Base-by-base conservation (phyloP, 345 rosid genomes). In the Clausena lansium region DNA sequence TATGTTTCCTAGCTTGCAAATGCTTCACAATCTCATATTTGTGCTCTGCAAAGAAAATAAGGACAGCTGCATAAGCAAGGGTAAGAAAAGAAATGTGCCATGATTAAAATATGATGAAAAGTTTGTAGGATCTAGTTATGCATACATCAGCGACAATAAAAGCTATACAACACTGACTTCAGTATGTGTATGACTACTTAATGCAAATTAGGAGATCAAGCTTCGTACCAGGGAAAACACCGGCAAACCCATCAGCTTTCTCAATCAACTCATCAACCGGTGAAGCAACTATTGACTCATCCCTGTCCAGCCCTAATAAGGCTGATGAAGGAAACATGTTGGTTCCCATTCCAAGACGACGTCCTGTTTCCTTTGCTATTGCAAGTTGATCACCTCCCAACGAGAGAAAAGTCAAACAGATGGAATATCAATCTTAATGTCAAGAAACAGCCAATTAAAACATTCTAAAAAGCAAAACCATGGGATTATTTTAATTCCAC, bases 281-380 rank as follows among this genome's bases (percentile, higher is more conserved):
- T 74, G 88, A 81, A 60, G 90, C 84, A 80, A 61, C 88, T 70
- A 88, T 84, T 0, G 91, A 88, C 78, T 85, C 91, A 45, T 90
- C 93, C 79, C 84, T 86, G 77, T 88, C 79, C 71, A 85, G 90
- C 78, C 93, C 91, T 65, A 90, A 81, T 62, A 90, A 77, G 71
- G 91, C 76, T 60, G 93, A 88, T 52, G 93, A 86, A 63, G 91
- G 91, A 78, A 86, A 89, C 91, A 89, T 89, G 80, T 89, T 87
- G 63, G 93, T 86, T 76, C 93, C 93, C 91, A 88, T 90, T 69
- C 90, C 93, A 24, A 90, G 82, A 15, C 93, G 91, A 1, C 90
- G 93, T 68, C 91, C 93, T 3, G 90, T 90, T 87, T 90, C 91
- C 76, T 90, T 90, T n/a, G n/a, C 91, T 68, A 90, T 90, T n/a